Conservation (phyloP, 352 stramenopile genomes). For the Pseudoperonospora humuli region DNA sequence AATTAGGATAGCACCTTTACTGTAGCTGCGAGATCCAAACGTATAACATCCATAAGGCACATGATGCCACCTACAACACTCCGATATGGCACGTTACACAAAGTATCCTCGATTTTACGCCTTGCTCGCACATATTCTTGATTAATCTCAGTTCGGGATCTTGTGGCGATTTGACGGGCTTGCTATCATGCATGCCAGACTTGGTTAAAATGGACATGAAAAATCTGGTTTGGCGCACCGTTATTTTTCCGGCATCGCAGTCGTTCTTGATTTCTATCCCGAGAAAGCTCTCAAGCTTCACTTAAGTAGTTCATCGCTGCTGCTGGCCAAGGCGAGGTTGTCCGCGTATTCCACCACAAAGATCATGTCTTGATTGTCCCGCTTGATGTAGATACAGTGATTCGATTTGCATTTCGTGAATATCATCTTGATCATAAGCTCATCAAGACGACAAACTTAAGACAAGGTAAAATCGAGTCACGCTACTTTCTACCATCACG, state of each 20-base stretch:
- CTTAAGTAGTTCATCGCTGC: neutral
- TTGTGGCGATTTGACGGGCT: neutral
- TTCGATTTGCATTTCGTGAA: neutral
- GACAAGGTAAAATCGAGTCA: too few species aligned
- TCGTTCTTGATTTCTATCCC: neutral
- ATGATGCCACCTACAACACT: constrained; percentile 13
- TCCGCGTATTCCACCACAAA: constrained; percentile 5
- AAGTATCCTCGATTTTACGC: neutral
- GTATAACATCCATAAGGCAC: constrained; percentile 11
- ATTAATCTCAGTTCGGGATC: neutral
- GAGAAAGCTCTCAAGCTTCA: neutral
- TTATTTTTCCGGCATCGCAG: neutral
- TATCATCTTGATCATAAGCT: neutral
- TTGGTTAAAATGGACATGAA: neutral
- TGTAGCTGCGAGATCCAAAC: constrained; percentile 2
- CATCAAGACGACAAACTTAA: too few species aligned
- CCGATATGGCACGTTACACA: constrained; percentile 8
- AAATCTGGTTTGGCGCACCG: neutral
- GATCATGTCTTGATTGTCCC: constrained; percentile 3
- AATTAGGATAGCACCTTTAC: neutral
- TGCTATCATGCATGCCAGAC: neutral
- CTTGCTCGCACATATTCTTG: neutral
- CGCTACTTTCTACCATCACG: too few species aligned
- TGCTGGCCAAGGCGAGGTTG: constrained; percentile 5
- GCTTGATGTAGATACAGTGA: constrained; percentile 6